Conservation (phyloP, 768 basidiomycete species). For the Podaxis mareebaensis region DNA sequence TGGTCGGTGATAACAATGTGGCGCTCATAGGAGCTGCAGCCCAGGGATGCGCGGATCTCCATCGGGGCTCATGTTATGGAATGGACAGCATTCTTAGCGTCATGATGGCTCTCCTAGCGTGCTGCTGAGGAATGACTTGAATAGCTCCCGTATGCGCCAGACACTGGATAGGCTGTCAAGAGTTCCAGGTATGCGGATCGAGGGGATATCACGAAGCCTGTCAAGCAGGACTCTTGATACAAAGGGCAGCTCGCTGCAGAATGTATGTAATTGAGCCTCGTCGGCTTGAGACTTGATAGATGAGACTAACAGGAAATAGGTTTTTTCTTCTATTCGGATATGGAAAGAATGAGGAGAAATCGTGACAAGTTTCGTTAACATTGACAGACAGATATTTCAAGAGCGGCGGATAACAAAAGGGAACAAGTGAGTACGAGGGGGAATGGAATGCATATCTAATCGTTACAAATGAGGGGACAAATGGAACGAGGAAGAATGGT, state of each 20-base stretch:
- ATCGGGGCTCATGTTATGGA: neutral
- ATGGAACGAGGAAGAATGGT: slow-evolving; percentile 19
- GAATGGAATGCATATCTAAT: slow-evolving; percentile 65
- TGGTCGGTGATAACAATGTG: neutral
- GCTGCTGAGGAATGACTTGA: neutral
- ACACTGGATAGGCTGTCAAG: neutral
- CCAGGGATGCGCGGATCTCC: neutral
- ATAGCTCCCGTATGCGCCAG: neutral
- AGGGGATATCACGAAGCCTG: neutral
- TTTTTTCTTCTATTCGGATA: slow-evolving; percentile 12
- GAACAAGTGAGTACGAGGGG: slow-evolving; percentile 29
- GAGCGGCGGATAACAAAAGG: slow-evolving; percentile 31
- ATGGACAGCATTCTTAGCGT: neutral
- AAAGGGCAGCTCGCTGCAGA: neutral
- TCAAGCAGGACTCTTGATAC: neutral
- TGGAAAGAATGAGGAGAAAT: slow-evolving; percentile 6
- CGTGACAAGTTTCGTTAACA: slow-evolving; percentile 21
- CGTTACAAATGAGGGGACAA: slow-evolving; percentile 53
- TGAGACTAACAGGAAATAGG: slow-evolving; percentile 1
- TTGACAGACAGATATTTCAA: slow-evolving; percentile 29
- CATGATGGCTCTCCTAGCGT: too few relatives aligned
- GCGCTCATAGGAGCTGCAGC: neutral
- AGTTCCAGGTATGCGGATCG: neutral
- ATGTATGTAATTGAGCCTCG: neutral
- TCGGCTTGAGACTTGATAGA: neutral